Evolutionary conservation across 2,329 filamentous ascomycete genomes (phyloP), one percentile per base, ranked within the genome.

Genomic region (Xylariaceae sp.): DNA sequence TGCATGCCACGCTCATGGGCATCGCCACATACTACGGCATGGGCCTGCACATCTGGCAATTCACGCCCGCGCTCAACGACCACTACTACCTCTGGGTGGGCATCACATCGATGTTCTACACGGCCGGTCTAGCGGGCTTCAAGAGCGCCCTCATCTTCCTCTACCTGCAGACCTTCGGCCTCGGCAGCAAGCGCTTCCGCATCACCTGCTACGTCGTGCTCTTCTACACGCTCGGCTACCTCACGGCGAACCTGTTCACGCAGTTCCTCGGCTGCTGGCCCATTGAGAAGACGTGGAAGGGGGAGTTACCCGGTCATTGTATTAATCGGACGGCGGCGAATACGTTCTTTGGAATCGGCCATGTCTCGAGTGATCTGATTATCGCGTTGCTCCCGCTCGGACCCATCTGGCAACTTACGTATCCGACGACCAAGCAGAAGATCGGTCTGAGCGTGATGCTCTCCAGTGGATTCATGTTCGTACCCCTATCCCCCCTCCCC

Each of bases 231-330:
- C 82, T 84, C 30, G 85, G 81, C 58, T 84, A 74, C 0, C 82
- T 87, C 11, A 89, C 78, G 47, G 87, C 82, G 57, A 83, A 73
- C 68, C 88, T 80, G 2, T 86, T 71, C 15, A 63, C 61, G 17
- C 65, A 71, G 53, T 70, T 71, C 48, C 63, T 71, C 30, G 69
- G 68, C 30, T 71, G 69, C 61, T 56, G 63, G 53, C 69, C 69
- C 7, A 67, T 70, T 39, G 61, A 56, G 44, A 71, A 70, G 61
- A 69, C 66, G 57, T 71, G 69, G 69, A 47, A 67, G 1, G 7
- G 53, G 13, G 58, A 65, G 1, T 37, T 69, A 13, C 62, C 65
- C 1, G 69, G 69, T 4, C 63, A 67, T 23, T 71, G 69, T 45
- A 67, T 71, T 47, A 64, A 71, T 45, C 62, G 60, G 8, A 64